These are phyloP conservation scores for Aquilaria yunnanensis DNA, from an alignment of 345 rosid genomes.

Conservation along the genomic window DNA sequence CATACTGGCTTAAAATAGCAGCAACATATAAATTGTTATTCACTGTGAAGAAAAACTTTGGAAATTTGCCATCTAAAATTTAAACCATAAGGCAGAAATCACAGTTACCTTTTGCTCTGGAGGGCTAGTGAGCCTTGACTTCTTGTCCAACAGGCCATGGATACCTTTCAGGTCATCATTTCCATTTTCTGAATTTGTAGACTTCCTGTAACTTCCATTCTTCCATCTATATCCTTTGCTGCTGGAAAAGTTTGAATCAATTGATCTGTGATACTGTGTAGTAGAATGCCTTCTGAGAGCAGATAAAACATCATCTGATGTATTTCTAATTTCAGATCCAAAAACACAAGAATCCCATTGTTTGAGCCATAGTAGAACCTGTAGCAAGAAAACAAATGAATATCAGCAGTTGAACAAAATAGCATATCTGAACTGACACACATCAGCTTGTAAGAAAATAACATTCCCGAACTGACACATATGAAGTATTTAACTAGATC, in stretches of 20 bases:
- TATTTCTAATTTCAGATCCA: conserved; percentile 90
- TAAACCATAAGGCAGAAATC: too few species aligned
- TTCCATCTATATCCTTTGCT: conserved; percentile 40
- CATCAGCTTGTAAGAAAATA: too few species aligned
- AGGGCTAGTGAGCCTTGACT: conserved; percentile 51
- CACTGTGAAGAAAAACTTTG: too few species aligned
- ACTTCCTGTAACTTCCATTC: conserved; percentile 34
- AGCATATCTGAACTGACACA: too few species aligned
- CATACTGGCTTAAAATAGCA: too few species aligned
- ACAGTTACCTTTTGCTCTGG: conserved; percentile 77
- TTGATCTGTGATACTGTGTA: conserved; percentile 43
- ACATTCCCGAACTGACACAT: not conserved
- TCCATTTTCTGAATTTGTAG: conserved; percentile 25
- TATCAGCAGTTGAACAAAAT: not conserved
- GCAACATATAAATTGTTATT: too few species aligned
- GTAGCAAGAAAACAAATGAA: conserved; percentile 16
- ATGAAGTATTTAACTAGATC: conserved; percentile 6
- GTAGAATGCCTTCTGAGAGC: conserved; percentile 84
- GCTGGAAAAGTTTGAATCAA: conserved; percentile 38
- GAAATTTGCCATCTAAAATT: too few species aligned
- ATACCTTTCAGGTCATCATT: conserved; percentile 29
- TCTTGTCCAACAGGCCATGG: conserved; percentile 44
- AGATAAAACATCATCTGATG: conserved; percentile 80
- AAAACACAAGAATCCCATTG: conserved; percentile 99
- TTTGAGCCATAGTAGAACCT: conserved; percentile 95